Percentiles rank a stretch among this genome's conserved stretches.
These are phyloP conservation scores for Leccinum pellstonianum DNA, from an alignment of 768 basidiomycete species.

Conservation along the genomic window DNA sequence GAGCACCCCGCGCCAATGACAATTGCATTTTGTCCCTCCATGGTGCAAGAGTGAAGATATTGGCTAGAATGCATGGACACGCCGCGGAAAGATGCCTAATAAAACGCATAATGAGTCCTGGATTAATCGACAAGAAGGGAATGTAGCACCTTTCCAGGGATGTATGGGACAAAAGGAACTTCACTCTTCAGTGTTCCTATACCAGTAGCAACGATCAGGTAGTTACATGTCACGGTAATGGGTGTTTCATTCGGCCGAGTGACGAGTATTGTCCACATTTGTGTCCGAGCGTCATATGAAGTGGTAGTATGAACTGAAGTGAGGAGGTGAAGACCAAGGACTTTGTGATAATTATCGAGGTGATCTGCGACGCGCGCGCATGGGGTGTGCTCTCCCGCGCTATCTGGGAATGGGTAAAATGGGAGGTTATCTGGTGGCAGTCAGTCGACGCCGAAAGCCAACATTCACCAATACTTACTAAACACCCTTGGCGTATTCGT, in stretches of 20 bases:
- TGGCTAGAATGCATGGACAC: not conserved
- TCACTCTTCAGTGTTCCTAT: not conserved
- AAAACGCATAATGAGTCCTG: not conserved
- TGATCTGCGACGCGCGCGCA: conserved; percentile 4
- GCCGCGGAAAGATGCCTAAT: not conserved
- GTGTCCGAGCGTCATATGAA: not conserved
- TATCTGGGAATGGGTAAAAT: not conserved
- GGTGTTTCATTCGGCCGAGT: not conserved
- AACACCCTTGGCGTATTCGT: conserved; percentile 9
- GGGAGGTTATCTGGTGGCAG: not conserved
- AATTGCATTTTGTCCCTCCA: not conserved
- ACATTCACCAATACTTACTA: conserved; percentile 3
- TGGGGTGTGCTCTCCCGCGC: not conserved
- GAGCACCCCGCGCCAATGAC: conserved; percentile 16
- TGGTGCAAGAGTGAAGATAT: not conserved
- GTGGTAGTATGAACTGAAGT: conserved; percentile 1
- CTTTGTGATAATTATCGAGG: conserved; percentile 9
- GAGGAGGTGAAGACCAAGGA: conserved; percentile 4
- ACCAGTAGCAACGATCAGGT: not conserved
- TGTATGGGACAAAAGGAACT: not conserved
- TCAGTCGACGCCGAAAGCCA: not conserved
- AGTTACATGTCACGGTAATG: not conserved
- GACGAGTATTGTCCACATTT: not conserved
- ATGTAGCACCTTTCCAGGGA: not conserved
- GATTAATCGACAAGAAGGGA: not conserved